A percentile compares a stretch with the other conserved stretches of the same genome.
These are phyloP conservation scores for Agapanthus africanus DNA, from an alignment of 106 monocot species.

Conservation along the genomic window DNA sequence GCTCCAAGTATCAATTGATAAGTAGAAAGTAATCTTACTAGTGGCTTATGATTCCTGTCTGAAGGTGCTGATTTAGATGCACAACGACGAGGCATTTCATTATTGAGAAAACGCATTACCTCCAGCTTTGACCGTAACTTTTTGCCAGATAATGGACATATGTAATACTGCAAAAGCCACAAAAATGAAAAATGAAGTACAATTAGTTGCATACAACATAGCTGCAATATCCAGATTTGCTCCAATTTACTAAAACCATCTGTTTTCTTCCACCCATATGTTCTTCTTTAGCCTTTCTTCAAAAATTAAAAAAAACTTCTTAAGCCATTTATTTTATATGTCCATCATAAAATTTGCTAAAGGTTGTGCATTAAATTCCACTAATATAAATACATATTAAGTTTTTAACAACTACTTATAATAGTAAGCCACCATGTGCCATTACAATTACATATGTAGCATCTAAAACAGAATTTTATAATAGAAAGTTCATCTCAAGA, in stretches of 20 bases:
- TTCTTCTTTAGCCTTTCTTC: background rate
- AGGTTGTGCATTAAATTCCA: background rate
- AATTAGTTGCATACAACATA: constrained; percentile 6
- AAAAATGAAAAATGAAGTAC: background rate
- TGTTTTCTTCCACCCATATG: background rate
- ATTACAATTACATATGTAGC: background rate
- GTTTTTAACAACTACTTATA: background rate
- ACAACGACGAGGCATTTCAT: background rate
- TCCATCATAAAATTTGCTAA: background rate
- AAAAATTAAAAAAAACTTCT: no score
- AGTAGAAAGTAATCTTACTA: background rate
- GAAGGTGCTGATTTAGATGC: background rate
- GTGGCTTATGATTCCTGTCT: background rate
- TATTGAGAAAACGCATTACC: constrained; percentile 9
- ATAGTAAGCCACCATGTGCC: background rate
- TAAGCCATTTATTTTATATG: background rate
- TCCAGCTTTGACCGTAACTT: constrained; percentile 1
- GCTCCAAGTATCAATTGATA: background rate
- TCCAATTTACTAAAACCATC: background rate
- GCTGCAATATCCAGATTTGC: background rate
- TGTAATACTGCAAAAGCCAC: constrained; percentile 9
- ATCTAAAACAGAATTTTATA: background rate
- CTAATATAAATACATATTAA: background rate
- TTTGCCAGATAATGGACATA: background rate
- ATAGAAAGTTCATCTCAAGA: background rate